Conservation (phyloP, 2,329 filamentous ascomycete species). For the Xylaria arbuscula region DNA sequence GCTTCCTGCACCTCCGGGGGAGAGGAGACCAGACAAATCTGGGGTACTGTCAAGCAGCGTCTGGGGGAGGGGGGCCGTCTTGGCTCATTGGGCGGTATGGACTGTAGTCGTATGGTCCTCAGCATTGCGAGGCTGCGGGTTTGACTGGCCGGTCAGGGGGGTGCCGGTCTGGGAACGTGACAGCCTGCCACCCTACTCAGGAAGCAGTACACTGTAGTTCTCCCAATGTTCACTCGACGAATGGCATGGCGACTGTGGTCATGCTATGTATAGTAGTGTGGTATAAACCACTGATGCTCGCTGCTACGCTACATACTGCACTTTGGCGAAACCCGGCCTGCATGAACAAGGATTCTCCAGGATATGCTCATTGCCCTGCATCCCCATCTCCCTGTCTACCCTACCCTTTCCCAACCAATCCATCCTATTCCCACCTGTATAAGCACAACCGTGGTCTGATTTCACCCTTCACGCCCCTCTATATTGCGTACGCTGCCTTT, state of each 20-base stretch:
- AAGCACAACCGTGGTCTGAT: constrained; percentile 26
- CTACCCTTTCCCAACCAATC: constrained; percentile 16
- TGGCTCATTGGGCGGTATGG: constrained; percentile 26
- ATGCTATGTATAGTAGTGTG: constrained; percentile 13
- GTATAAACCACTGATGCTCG: neutral
- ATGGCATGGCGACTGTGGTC: constrained; percentile 15
- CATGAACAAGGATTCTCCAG: constrained; percentile 38
- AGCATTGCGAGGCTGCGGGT: constrained; percentile 32
- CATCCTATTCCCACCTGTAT: constrained; percentile 12
- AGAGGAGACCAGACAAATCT: constrained; percentile 34
- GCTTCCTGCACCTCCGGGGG: constrained; percentile 29
- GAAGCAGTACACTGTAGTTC: constrained; percentile 1
- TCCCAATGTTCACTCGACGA: constrained; percentile 29
- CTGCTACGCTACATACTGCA: constrained; percentile 5
- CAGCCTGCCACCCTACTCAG: constrained; percentile 4
- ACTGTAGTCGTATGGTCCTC: neutral
- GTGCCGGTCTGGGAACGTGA: constrained; percentile 16
- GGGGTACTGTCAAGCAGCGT: constrained; percentile 35
- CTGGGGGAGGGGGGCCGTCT: constrained; percentile 25
- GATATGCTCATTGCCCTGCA: constrained; percentile 28
- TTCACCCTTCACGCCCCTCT: constrained; percentile 16
- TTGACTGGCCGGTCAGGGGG: constrained; percentile 34
- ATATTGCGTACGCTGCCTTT: neutral
- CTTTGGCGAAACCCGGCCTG: constrained; percentile 25
- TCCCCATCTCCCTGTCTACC: constrained; percentile 9